Evolutionary conservation across 169 alveolate species (phyloP).

Genomic region (Theileria orientalis): DNA sequence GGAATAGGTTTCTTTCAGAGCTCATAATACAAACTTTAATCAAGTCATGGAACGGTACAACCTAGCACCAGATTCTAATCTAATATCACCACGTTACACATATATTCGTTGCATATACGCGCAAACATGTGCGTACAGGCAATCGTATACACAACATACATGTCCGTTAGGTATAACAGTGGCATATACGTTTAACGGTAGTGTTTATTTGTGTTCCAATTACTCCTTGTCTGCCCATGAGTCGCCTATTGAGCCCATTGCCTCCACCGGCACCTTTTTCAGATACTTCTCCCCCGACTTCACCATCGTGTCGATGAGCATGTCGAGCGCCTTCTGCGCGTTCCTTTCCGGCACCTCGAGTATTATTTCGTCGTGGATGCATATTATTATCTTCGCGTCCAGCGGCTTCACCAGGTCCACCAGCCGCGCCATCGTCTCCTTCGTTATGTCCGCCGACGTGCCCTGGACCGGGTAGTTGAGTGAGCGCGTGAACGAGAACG

Average conservation of each 20-base stretch:
- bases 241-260: slow-evolving; percentile 80
- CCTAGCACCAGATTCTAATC: not conserved
- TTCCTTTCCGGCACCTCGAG: slow-evolving; percentile 76
- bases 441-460: slow-evolving; percentile 85
- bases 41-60: slow-evolving; percentile 27
- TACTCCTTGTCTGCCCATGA: slow-evolving; percentile 82
- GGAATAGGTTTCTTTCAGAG: slow-evolving; percentile 25
- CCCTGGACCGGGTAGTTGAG: slow-evolving; percentile 87
- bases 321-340: slow-evolving; percentile 70
- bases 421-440: slow-evolving; percentile 77
- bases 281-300: slow-evolving; percentile 78
- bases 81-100: too few relatives aligned
- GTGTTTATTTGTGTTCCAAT: slow-evolving; percentile 4
- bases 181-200: slow-evolving; percentile 1
- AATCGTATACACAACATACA: not conserved
- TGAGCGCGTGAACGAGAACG: slow-evolving; percentile 79
- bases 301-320: slow-evolving; percentile 77
- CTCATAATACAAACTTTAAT: slow-evolving; percentile 28
- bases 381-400: slow-evolving; percentile 74
- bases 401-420: slow-evolving; percentile 65
- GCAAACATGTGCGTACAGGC: too few relatives aligned
- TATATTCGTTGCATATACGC: too few relatives aligned
- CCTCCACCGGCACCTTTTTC: slow-evolving; percentile 80
- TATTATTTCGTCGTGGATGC: slow-evolving; percentile 83
- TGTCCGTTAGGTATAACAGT: not conserved